phyloP scores from a whole-genome alignment of 1,284 basidiomycete species.

The Trichosporon faecale region DNA sequence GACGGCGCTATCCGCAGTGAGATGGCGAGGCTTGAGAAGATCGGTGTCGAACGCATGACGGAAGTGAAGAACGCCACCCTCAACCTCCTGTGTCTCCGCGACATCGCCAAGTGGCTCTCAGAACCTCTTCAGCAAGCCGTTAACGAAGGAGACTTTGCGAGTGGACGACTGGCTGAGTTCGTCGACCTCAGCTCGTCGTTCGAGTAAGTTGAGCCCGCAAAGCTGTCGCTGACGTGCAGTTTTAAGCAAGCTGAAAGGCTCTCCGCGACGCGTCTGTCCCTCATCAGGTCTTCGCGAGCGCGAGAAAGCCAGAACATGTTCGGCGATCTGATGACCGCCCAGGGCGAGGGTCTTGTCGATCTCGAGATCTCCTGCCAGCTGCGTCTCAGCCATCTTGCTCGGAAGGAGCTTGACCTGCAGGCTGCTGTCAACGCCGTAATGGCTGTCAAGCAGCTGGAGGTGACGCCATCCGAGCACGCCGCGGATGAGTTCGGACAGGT shows the following conservation, averaged over 20 bases:
- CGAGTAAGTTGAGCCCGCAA: constrained; percentile 58
- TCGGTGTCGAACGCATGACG: constrained; percentile 71
- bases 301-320: constrained; percentile 58
- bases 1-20: constrained; percentile 60
- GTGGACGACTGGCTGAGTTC: constrained; percentile 54
- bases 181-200: constrained; percentile 59
- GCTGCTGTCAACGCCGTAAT: constrained; percentile 81
- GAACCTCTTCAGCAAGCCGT: constrained; percentile 29
- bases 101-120: constrained; percentile 56
- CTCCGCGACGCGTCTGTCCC: constrained; percentile 74
- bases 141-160: constrained; percentile 47
- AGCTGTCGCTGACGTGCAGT: constrained; percentile 51
- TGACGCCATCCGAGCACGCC: constrained; percentile 53
- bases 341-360: constrained; percentile 58
- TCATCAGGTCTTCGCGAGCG: constrained; percentile 70
- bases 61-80: constrained; percentile 66
- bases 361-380: constrained; percentile 71
- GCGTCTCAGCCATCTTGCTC: constrained; percentile 69
- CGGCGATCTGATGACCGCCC: constrained; percentile 63
- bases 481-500: constrained; percentile 76
- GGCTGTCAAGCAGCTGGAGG: constrained; percentile 66
- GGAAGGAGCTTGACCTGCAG: constrained; percentile 68
- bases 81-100: constrained; percentile 72
- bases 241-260: constrained; percentile 74
- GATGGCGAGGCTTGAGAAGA: constrained; percentile 62